Conservation (phyloP, 2,329 filamentous ascomycete genomes). For the Diplodia scrobiculata region DNA sequence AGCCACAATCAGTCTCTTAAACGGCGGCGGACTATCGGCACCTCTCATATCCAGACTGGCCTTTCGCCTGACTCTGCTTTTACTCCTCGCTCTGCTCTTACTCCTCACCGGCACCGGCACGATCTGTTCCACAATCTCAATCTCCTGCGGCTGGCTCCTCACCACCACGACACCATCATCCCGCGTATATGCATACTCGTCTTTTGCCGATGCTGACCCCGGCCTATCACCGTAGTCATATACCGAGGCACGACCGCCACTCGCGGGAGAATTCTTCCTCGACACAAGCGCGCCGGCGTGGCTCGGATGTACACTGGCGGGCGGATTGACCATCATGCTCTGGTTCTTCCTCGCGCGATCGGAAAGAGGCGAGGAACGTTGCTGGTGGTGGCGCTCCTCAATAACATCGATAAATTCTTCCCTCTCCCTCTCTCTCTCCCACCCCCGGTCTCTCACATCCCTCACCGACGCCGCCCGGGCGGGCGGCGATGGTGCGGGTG, state of each 20-base stretch:
- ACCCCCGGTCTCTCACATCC: neutral
- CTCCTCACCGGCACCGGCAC: slow-evolving; percentile 2
- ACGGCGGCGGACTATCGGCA: slow-evolving; percentile 21
- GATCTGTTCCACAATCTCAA: slow-evolving; percentile 26
- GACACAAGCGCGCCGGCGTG: neutral
- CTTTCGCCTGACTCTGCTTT: slow-evolving; percentile 24
- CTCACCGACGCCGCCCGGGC: neutral
- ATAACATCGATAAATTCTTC: neutral
- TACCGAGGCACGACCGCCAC: neutral
- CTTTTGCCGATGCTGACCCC: neutral
- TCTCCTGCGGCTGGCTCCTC: slow-evolving; percentile 20
- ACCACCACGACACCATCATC: slow-evolving; percentile 22
- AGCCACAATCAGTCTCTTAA: slow-evolving; percentile 46
- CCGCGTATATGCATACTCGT: slow-evolving; percentile 19
- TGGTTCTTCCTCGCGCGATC: neutral
- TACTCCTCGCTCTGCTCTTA: slow-evolving; percentile 15
- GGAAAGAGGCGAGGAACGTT: neutral
- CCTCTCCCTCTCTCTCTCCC: slow-evolving; percentile 6
- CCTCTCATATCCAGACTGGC: slow-evolving; percentile 26
- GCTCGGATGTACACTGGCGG: neutral
- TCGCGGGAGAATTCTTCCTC: neutral
- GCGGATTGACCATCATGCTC: neutral
- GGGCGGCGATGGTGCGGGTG: neutral
- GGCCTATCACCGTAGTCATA: slow-evolving; percentile 10
- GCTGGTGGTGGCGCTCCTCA: neutral